phyloP scores from a whole-genome alignment of 1,284 basidiomycete species.

The Malassezia sympodialis region DNA sequence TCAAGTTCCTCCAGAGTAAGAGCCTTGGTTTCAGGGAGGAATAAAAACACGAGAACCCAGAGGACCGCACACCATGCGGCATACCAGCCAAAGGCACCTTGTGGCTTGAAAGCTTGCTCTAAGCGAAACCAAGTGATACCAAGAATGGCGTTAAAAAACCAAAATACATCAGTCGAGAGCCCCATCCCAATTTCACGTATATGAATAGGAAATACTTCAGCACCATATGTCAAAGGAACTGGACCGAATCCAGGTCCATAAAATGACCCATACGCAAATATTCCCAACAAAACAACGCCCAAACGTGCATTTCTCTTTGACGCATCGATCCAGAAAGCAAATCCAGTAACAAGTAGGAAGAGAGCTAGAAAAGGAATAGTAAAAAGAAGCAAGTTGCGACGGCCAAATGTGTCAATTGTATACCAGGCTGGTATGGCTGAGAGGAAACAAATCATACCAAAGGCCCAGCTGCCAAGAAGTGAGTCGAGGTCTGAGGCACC shows the following conservation, averaged over 20 bases:
- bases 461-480: conserved; percentile 37
- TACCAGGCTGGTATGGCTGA: conserved; percentile 40
- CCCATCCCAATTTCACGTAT: conserved; percentile 64
- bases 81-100: conserved; percentile 37
- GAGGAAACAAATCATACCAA: conserved; percentile 42
- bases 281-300: conserved; percentile 40
- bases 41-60: conserved; percentile 43
- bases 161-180: conserved; percentile 37
- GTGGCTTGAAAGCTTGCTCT: conserved; percentile 25
- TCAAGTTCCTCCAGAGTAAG: conserved; percentile 66
- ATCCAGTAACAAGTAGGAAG: conserved; percentile 38
- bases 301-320: conserved; percentile 23
- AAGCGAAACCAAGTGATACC: conserved; percentile 39
- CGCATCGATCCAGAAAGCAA: conserved; percentile 51
- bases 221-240: conserved; percentile 61
- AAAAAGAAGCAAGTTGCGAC: conserved; percentile 33
- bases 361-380: conserved; percentile 40
- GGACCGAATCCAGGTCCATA: conserved; percentile 69
- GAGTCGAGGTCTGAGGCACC: conserved; percentile 21
- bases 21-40: conserved; percentile 71
- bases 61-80: conserved; percentile 32
- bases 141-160: conserved; percentile 33
- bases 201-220: conserved; percentile 55
- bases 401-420: conserved; percentile 42
- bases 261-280: conserved; percentile 58